A percentile compares a stretch with the other conserved stretches of the same genome.
phyloP scores from a whole-genome alignment of 768 basidiomycete species.

The Mycena galericulata region DNA sequence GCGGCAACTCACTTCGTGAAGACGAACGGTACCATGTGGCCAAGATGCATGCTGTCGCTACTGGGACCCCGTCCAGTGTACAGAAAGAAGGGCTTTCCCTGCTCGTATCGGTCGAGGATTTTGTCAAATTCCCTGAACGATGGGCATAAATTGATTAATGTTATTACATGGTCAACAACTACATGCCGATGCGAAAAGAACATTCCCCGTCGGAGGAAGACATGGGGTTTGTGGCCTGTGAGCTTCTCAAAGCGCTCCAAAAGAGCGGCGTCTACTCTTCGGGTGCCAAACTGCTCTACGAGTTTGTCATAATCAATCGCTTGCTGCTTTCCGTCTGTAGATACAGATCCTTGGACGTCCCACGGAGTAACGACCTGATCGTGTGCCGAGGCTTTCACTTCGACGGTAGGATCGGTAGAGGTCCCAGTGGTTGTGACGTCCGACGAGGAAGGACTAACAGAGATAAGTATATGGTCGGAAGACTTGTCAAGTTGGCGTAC shows the following conservation, averaged over 20 bases:
- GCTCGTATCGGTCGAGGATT: constrained; percentile 95
- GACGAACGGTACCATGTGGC: constrained; percentile 96
- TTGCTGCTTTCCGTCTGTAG: constrained; percentile 88
- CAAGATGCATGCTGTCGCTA: constrained; percentile 96
- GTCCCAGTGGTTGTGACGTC: constrained; percentile 33
- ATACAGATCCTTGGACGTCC: constrained; percentile 94
- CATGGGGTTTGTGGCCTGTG: constrained; percentile 90
- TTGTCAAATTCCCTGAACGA: constrained; percentile 88
- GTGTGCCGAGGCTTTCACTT: constrained; percentile 38
- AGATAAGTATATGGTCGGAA: constrained; percentile 8
- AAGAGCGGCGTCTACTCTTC: constrained; percentile 78
- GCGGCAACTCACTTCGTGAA: constrained; percentile 86
- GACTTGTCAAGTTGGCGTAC: constrained; percentile 38
- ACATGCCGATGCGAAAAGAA: constrained; percentile 97
- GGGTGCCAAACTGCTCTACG: constrained; percentile 93
- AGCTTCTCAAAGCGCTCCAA: constrained; percentile 91
- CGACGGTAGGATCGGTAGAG: constrained; percentile 20
- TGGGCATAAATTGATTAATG: constrained; percentile 17
- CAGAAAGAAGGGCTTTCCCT: constrained; percentile 96
- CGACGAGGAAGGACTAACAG: constrained; percentile 23
- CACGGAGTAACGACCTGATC: constrained; percentile 95
- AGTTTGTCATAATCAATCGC: constrained; percentile 98
- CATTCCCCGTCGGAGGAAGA: constrained; percentile 89
- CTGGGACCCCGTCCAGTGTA: constrained; percentile 98
- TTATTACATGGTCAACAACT: constrained; percentile 22